Percentiles rank a stretch among this genome's conserved stretches.
Conservation (phyloP, 345 rosid genomes). For the Ceriops tagal region DNA sequence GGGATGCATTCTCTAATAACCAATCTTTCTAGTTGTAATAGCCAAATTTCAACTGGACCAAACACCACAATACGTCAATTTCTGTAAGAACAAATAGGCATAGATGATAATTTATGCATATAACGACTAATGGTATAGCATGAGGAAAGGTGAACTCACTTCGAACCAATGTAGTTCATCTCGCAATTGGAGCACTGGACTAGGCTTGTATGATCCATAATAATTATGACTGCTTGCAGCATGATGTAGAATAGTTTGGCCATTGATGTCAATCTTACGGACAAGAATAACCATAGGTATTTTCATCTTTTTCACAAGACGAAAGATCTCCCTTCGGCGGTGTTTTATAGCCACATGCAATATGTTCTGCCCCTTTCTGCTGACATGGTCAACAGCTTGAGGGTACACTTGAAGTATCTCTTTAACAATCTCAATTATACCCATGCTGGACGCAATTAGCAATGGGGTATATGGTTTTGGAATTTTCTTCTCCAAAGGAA, state of each 20-base stretch:
- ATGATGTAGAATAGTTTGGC: slow-evolving; percentile 26
- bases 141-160: slow-evolving; percentile 9
- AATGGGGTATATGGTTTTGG: slow-evolving; percentile 11
- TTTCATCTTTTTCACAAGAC: slow-evolving; percentile 3
- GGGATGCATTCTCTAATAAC: too few species aligned
- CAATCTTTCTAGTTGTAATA: too few species aligned
- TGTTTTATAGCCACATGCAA: slow-evolving; percentile 22
- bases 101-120: too few species aligned
- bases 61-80: too few species aligned
- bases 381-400: slow-evolving; percentile 12
- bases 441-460: slow-evolving; percentile 13
- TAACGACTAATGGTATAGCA: too few species aligned
- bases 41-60: too few species aligned
- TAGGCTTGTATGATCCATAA: slow-evolving; percentile 9
- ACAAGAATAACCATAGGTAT: slow-evolving; percentile 9
- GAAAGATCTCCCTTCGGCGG: slow-evolving; percentile 20
- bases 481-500: neutral
- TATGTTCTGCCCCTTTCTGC: slow-evolving; percentile 20
- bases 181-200: slow-evolving; percentile 21
- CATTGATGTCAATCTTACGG: slow-evolving; percentile 15
- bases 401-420: slow-evolving; percentile 5
- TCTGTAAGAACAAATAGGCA: too few species aligned
- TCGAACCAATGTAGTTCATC: slow-evolving; percentile 29
- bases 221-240: slow-evolving; percentile 5
- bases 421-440: slow-evolving; percentile 16